Conservation (phyloP, 2,329 filamentous ascomycete genomes). For the Phoma sp. region DNA sequence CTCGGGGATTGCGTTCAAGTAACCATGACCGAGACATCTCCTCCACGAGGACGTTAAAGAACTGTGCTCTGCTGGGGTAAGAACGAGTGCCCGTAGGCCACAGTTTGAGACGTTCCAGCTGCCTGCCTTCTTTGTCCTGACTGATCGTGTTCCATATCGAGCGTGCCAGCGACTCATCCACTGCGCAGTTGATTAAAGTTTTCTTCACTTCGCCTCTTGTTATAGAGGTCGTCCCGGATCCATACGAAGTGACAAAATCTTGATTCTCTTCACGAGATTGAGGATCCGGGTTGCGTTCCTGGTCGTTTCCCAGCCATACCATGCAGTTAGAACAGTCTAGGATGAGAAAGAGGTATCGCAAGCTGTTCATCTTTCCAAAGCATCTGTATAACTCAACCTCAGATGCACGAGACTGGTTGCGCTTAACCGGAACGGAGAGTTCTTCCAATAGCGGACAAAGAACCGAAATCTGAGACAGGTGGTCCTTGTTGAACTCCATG, state of each 20-base stretch:
- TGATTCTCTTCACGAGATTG: slow-evolving; percentile 20
- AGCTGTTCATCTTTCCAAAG: slow-evolving; percentile 20
- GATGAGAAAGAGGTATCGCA: slow-evolving; percentile 23
- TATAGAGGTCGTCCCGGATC: neutral
- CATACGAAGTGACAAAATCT: neutral
- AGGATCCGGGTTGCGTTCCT: slow-evolving; percentile 18
- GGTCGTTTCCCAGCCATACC: slow-evolving; percentile 9
- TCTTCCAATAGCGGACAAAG: slow-evolving; percentile 22
- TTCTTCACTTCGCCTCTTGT: slow-evolving; percentile 16
- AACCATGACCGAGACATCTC: no score
- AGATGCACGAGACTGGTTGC: slow-evolving; percentile 23
- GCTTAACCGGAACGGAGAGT: slow-evolving; percentile 26
- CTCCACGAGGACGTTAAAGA: neutral
- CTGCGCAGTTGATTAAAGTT: slow-evolving; percentile 27
- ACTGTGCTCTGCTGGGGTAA: no score
- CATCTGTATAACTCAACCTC: slow-evolving; percentile 26
- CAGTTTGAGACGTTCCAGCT: slow-evolving; percentile 25
- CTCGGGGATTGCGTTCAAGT: no score
- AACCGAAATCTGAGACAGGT: slow-evolving; percentile 19
- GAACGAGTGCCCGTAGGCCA: slow-evolving; percentile 10
- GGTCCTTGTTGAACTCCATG: slow-evolving; percentile 23
- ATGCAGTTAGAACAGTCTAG: slow-evolving; percentile 18
- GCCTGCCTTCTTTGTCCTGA: slow-evolving; percentile 20
- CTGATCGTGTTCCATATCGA: slow-evolving; percentile 26
- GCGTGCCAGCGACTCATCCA: slow-evolving; percentile 28